These are phyloP conservation scores for Fusarium nodosum DNA, from an alignment of 2,329 filamentous ascomycete species.

Conservation along the genomic window DNA sequence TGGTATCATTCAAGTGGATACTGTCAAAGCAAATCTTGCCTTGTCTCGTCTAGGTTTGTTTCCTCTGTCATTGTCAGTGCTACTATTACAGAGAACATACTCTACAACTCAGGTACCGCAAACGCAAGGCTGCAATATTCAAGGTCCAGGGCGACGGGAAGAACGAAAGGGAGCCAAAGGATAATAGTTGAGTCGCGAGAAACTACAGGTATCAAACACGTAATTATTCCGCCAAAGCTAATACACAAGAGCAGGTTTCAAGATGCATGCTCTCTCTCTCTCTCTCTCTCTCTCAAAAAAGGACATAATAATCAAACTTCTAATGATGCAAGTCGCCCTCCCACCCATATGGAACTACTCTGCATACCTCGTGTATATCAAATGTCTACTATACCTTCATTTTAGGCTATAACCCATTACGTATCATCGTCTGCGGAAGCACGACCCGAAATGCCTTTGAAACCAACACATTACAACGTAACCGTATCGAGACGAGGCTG, in stretches of 20 bases:
- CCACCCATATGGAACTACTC: not conserved
- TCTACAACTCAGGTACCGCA: not conserved
- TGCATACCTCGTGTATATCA: conserved; percentile 10
- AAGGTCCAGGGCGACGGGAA: conserved; percentile 10
- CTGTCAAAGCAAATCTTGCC: conserved; percentile 18
- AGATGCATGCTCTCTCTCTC: too few species aligned
- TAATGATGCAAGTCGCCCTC: conserved; percentile 6
- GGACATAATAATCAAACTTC: not conserved
- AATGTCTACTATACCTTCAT: conserved; percentile 2
- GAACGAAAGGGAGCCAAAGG: not conserved
- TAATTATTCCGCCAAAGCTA: conserved; percentile 8
- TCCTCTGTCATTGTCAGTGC: conserved; percentile 4
- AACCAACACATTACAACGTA: conserved; percentile 10
- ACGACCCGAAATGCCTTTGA: conserved; percentile 11
- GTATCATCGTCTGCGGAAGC: conserved; percentile 12
- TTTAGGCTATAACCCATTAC: conserved; percentile 14
- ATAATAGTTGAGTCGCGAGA: not conserved
- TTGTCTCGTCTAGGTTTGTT: conserved; percentile 28
- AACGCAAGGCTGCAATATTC: conserved; percentile 18
- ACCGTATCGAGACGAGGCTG: conserved; percentile 30
- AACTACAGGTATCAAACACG: conserved; percentile 1
- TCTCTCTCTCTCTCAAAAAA: too few species aligned
- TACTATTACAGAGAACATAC: not conserved
- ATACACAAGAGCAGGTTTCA: conserved; percentile 3
- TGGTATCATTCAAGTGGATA: conserved; percentile 31